Percentiles rank a stretch among this genome's conserved stretches.
phyloP scores from a whole-genome alignment of 1,139 yeast species.

The Meyerozyma elateridarum region DNA sequence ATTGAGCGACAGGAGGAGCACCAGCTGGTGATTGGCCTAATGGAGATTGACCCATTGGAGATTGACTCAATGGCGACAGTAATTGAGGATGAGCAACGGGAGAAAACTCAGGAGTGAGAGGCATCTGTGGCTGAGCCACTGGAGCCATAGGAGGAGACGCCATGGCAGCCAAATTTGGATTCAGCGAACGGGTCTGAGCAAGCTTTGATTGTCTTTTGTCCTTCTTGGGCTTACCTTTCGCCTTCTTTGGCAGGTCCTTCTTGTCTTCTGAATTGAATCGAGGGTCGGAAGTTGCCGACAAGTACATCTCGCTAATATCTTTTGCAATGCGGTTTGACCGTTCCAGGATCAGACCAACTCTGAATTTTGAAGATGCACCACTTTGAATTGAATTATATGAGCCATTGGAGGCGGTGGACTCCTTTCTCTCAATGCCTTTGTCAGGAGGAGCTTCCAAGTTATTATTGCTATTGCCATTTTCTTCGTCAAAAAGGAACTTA shows the following conservation, averaged over 20 bases:
- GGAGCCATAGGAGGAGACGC: slow-evolving; percentile 2
- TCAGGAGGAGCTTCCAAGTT: slow-evolving; percentile 12
- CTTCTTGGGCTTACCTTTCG: neutral
- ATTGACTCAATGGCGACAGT: too few relatives aligned
- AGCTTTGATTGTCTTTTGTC: neutral
- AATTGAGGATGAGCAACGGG: too few relatives aligned
- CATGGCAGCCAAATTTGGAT: slow-evolving; percentile 1
- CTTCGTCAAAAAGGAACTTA: slow-evolving; percentile 28
- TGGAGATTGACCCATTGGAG: neutral
- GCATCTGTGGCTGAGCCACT: neutral
- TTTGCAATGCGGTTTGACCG: slow-evolving; percentile 13
- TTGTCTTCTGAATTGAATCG: too few relatives aligned
- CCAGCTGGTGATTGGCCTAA: neutral
- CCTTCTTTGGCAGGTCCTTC: neutral
- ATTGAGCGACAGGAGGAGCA: neutral
- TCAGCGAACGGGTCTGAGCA: slow-evolving; percentile 1
- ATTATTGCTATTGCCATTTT: slow-evolving; percentile 10
- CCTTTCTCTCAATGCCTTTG: slow-evolving; percentile 17
- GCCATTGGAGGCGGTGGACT: slow-evolving; percentile 25
- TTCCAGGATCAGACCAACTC: slow-evolving; percentile 23
- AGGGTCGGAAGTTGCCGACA: too few relatives aligned
- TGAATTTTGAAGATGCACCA: slow-evolving; percentile 32
- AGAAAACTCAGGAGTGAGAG: neutral
- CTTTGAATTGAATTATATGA: slow-evolving; percentile 35
- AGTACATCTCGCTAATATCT: slow-evolving; percentile 3